Base-by-base conservation (phyloP, 2,329 filamentous ascomycete genomes). In the Aphanocladium album region DNA sequence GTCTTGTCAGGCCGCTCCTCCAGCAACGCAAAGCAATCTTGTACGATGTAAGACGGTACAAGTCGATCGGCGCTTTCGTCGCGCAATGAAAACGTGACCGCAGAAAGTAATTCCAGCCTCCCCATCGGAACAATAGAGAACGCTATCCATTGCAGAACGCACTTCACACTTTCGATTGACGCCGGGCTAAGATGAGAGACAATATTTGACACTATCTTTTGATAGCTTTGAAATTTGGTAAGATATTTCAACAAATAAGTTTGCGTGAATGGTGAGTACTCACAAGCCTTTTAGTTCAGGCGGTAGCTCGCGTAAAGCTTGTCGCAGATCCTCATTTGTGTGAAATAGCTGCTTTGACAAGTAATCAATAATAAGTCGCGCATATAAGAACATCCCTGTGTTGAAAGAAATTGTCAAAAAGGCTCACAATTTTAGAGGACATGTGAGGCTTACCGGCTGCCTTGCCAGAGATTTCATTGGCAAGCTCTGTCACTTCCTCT, bases 321-420 rank as follows among this genome's bases (percentile, higher is more conserved):
- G 50, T 3, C 60, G 64, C 0, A 75, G n/a, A 8, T 53, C 51
- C n/a, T 23, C 5, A 21, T 17, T n/a, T 6, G 33, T 39, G 19
- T 57, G 65, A 46, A 74, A 74, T 3, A 76, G 64, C 33, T 74
- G 73, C 12, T 45, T 67, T 0, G 65, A 43, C 2, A 76, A 55
- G 30, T 72, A 74, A 21, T 75, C 70, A 2, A 75, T 61, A 0
- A 76, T 72, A 2, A 76, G 65, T 3, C 71, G 63, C 30, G 73
- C 73, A 41, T 68, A 76, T 0, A 76, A 62, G 58, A 76, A 76
- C 72, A 76, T 76, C 2, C 72, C 74, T 74, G 71, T 67, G n/a
- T n/a, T n/a, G n/a, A n/a, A n/a, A n/a, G n/a, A n/a, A n/a, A n/a
- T n/a, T n/a, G n/a, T n/a, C n/a, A n/a, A 25, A 35, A 12, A 35